Base-by-base conservation (phyloP, 2,329 filamentous ascomycete genomes). In the Lasiodiplodia theobromae region DNA sequence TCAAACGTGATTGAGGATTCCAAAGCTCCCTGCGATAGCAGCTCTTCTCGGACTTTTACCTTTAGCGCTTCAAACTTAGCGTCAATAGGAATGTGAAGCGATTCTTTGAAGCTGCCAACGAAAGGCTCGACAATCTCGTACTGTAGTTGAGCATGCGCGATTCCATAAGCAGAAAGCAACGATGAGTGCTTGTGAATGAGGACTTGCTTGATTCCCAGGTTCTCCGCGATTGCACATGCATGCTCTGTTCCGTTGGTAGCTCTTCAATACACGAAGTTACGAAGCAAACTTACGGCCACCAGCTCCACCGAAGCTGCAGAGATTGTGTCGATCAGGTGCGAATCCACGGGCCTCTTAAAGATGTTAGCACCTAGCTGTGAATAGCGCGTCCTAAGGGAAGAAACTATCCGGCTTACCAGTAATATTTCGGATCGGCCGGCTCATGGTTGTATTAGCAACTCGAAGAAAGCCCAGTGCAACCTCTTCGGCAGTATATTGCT, bases 21-120 rank as follows among this genome's bases (percentile, higher is more conserved):
- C 28, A 28, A 28, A 6, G 28, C 93, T 0, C 91, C 92, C 77
- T 94, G 92, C 1, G 88, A 88, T 23, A 81, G 80, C 3, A 95
- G 82, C 1, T 87, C 85, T 28, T 83, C 78, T 2, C 83, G 34
- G 1, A 57, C 54, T 23, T 63, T 40, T 4, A 23, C 37, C 16
- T 68, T 68, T 23, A 68, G 49, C 18, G 28, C 23, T 18, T 53
- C 66, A 4, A 63, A 68, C 18, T 57, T 51, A 2, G 23, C 54
- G 83, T 77, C 89, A 1, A 28, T 28, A 28, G 28, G 5, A 28
- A 28, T 28, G 28, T 28, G 28, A 28, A 6, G 28, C 28, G 28
- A 28, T 28, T 28, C 28, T 28, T 28, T 28, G 28, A 28, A 28
- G 28, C 28, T 28, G 28, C 28, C 28, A 28, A 28, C 28, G 28